Evolutionary conservation across 805 yeast genomes (phyloP), one percentile per base, ranked within the genome.

Genomic region (Lipomyces yamanashiensis): DNA sequence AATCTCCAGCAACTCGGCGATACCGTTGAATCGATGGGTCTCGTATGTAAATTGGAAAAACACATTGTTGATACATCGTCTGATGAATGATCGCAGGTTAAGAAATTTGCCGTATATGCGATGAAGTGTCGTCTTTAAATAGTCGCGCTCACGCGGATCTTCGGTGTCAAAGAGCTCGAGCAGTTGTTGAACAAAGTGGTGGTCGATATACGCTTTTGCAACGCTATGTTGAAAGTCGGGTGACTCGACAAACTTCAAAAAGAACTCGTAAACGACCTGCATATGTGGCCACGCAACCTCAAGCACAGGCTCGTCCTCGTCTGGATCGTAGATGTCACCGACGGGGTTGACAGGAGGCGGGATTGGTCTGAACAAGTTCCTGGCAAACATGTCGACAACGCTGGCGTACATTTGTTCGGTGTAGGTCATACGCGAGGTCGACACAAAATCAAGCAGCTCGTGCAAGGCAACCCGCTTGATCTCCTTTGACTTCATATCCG

Each of bases 281-380:
- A 95, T 95, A 75, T 95, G 99, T 12, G 98, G 97, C 99, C 99
- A 95, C 9, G 98, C 92, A 67, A 93, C 85, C 75, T 95, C 98
- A 71, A 87, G 86, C 44, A 95, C 96, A 2, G 98, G 98, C 77
- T 95, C 99, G 79, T 95, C 99, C 78, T 95, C 99, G 77, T 95
- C 99, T 0, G 99, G 99, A 72, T 95, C 99, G 76, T 84, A 95
- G 45, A 93, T 84, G 69, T 95, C 99, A 44, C 99, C 99, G 52
- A 92, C 84, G 5, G 98, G 98, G 75, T 95, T 95, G 43, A 92
- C 97, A 0, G 98, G 98, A 0, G 99, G 99, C 2, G 99, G 98
- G 54, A 95, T 91, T 39, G 98, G 97, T 73, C 99, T 85, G 77
- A 95, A 92, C 61, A 95, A 82, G 77, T 95, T 95, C 63, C 83